Percentiles rank a stretch among this genome's conserved stretches.
Conservation (phyloP, 352 stramenopile genomes). For the Phytopythium ostracodes region DNA sequence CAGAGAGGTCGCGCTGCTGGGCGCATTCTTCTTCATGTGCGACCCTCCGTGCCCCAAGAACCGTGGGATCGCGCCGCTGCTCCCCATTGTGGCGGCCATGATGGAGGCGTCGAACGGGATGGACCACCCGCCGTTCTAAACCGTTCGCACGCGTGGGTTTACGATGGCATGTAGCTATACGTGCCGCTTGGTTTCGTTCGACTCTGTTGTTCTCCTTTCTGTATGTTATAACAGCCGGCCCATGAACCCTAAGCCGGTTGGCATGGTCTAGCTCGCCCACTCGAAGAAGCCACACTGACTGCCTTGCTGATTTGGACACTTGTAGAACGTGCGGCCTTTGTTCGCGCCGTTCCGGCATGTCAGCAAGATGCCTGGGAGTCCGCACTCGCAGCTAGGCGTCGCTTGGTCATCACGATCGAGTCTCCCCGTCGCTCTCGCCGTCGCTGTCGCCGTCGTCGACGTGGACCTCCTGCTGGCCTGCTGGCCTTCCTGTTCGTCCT, state of each 20-base stretch:
- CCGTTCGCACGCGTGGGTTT: neutral
- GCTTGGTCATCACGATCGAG: conserved; percentile 2
- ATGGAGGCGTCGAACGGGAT: conserved; percentile 34
- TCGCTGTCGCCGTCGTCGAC: neutral
- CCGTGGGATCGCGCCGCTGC: conserved; percentile 29
- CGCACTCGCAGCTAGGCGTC: conserved; percentile 40
- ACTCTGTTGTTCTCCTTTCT: conserved; percentile 8
- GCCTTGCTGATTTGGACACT: conserved; percentile 80
- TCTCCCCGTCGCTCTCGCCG: conserved; percentile 1
- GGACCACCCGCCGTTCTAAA: conserved; percentile 24
- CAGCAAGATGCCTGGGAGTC: conserved; percentile 33
- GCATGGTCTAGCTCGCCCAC: conserved; percentile 52
- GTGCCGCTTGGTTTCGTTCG: neutral
- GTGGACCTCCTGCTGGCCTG: conserved; percentile 5
- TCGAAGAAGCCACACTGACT: conserved; percentile 92
- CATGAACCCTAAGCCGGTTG: neutral
- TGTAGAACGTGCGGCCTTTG: conserved; percentile 92
- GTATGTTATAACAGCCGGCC: neutral
- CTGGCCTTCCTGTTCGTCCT: conserved; percentile 59
- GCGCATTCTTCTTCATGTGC: conserved; percentile 58
- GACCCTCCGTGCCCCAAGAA: conserved; percentile 18
- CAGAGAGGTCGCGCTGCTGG: conserved; percentile 51
- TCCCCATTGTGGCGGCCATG: conserved; percentile 62
- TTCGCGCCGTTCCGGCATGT: conserved; percentile 79
- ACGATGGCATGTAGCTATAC: neutral